These are phyloP conservation scores for Hydnomerulius pinastri DNA, from an alignment of 768 basidiomycete species.

Conservation along the genomic window DNA sequence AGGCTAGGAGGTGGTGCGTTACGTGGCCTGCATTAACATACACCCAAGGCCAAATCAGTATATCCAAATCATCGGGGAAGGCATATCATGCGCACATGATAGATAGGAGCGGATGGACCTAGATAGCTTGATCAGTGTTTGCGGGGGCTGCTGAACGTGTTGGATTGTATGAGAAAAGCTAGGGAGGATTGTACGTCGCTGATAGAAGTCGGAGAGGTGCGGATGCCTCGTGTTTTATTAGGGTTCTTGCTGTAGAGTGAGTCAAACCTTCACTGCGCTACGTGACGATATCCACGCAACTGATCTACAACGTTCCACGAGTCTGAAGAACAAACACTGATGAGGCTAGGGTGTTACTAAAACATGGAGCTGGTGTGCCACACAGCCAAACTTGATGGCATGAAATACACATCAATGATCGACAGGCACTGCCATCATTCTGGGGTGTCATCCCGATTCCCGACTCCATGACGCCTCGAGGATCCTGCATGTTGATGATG, in stretches of 20 bases:
- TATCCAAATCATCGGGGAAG: slow-evolving; percentile 3
- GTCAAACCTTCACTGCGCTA: slow-evolving; percentile 3
- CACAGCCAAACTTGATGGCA: too few species aligned
- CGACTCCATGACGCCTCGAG: slow-evolving; percentile 21
- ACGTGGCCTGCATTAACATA: slow-evolving; percentile 19
- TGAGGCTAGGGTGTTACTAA: not conserved
- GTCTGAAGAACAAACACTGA: slow-evolving; percentile 3
- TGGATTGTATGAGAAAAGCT: not conserved
- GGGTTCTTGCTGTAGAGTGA: not conserved
- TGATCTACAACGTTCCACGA: slow-evolving; percentile 9
- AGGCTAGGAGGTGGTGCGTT: slow-evolving; percentile 23
- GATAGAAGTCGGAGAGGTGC: slow-evolving; percentile 4
- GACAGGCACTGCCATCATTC: too few species aligned
- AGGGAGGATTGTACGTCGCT: too few species aligned
- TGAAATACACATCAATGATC: not conserved
- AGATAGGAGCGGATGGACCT: not conserved
- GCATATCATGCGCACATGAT: slow-evolving; percentile 19
- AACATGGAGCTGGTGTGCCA: too few species aligned
- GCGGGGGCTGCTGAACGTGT: not conserved
- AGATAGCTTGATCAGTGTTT: too few species aligned
- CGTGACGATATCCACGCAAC: slow-evolving; percentile 3
- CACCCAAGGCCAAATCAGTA: slow-evolving; percentile 1
- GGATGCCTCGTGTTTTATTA: slow-evolving; percentile 19
- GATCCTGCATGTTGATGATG: slow-evolving; percentile 16
- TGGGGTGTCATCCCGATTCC: slow-evolving; percentile 8